Percentiles rank a stretch among this genome's conserved stretches.
phyloP scores from a whole-genome alignment of 495 filamentous ascomycete genomes.

The Chaetomidium leptoderma region DNA sequence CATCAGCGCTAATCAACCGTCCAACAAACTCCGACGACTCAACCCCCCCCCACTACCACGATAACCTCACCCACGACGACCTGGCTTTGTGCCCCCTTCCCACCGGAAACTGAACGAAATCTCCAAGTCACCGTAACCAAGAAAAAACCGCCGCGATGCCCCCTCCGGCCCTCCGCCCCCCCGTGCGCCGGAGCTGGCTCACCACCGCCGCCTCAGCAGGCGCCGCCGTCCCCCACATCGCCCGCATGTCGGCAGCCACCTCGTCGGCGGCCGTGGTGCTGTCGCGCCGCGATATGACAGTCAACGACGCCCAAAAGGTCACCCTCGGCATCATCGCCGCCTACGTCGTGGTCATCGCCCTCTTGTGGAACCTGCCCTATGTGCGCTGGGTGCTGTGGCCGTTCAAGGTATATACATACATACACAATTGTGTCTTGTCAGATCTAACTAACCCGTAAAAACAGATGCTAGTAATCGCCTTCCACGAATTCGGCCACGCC shows the following conservation, averaged over 20 bases:
- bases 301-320: conserved; percentile 66
- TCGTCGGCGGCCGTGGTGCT: conserved; percentile 17
- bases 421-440: neutral
- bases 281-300: conserved; percentile 52
- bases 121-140: neutral
- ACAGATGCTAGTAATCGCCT: conserved; percentile 76
- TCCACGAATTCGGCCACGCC: conserved; percentile 79
- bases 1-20: too few species aligned
- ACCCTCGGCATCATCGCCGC: conserved; percentile 60
- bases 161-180: conserved; percentile 3
- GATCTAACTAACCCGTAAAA: neutral
- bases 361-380: conserved; percentile 77
- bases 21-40: too few species aligned
- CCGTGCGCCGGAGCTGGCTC: neutral
- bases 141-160: neutral
- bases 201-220: too few species aligned
- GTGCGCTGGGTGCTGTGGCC: conserved; percentile 69
- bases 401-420: conserved; percentile 58
- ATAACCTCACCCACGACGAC: too few species aligned
- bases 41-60: too few species aligned
- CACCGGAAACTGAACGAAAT: neutral
- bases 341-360: conserved; percentile 69
- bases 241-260: neutral
- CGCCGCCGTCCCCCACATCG: conserved; percentile 6
- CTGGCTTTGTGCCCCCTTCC: too few species aligned